Evolutionary conservation across 2,329 filamentous ascomycete genomes (phyloP).

Genomic region (Botrytis fabae): DNA sequence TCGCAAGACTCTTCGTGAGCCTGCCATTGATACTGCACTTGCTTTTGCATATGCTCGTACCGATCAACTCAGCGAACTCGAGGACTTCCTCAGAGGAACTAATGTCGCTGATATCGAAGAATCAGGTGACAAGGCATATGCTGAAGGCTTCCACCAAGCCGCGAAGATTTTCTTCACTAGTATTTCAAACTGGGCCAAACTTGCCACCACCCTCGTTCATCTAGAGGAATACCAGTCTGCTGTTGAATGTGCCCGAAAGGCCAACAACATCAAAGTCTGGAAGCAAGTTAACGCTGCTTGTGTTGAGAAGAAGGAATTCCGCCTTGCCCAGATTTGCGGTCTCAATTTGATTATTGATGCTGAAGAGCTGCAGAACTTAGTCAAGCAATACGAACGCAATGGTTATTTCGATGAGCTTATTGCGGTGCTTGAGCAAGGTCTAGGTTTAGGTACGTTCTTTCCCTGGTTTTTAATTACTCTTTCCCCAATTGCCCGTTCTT

Average conservation of each 20-base stretch:
- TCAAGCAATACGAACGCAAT: constrained; percentile 94
- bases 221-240: constrained; percentile 95
- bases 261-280: constrained; percentile 99
- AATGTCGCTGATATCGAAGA: constrained; percentile 97
- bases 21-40: constrained; percentile 87
- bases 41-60: constrained; percentile 93
- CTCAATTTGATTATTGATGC: constrained; percentile 97
- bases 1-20: constrained; percentile 92
- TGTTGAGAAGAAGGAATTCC: constrained; percentile 97
- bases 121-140: constrained; percentile 96
- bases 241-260: constrained; percentile 96
- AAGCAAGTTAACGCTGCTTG: constrained; percentile 97
- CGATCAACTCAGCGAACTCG: constrained; percentile 87
- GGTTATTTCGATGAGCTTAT: constrained; percentile 99
- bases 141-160: constrained; percentile 89
- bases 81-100: constrained; percentile 89
- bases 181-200: constrained; percentile 99
- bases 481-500: background rate
- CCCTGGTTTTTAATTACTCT: background rate
- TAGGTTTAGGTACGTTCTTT: constrained; percentile 60
- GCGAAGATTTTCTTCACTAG: constrained; percentile 98
- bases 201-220: constrained; percentile 96
- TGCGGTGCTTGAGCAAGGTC: constrained; percentile 85
- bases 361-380: constrained; percentile 87
- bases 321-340: constrained; percentile 96